A percentile compares a stretch with the other conserved stretches of the same genome.
phyloP scores from a whole-genome alignment of 1,284 basidiomycete species.

The Irpex sp. region DNA sequence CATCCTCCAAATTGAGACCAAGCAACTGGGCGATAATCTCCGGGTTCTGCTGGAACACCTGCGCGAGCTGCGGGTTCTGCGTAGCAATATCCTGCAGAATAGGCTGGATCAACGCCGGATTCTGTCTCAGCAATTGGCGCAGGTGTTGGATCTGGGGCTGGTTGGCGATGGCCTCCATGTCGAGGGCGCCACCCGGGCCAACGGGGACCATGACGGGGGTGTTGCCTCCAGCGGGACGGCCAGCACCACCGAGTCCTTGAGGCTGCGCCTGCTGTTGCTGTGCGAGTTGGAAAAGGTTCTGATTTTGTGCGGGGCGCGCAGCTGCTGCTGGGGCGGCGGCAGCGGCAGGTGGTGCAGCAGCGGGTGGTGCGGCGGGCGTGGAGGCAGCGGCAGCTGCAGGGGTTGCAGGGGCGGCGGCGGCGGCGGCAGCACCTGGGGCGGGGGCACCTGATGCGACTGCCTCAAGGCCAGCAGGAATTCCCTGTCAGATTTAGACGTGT shows the following conservation, averaged over 20 bases:
- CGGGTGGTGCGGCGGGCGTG: not conserved
- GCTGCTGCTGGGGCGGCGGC: constrained; percentile 36
- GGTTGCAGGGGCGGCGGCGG: constrained; percentile 51
- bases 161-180: constrained; percentile 51
- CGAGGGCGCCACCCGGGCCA: constrained; percentile 36
- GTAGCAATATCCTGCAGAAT: constrained; percentile 80
- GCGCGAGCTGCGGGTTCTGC: constrained; percentile 73
- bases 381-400: constrained; percentile 41
- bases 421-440: constrained; percentile 28
- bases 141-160: constrained; percentile 66
- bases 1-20: constrained; percentile 40
- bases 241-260: constrained; percentile 25
- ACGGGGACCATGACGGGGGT: constrained; percentile 20
- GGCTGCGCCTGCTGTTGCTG: constrained; percentile 53
- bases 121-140: constrained; percentile 67
- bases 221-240: constrained; percentile 18
- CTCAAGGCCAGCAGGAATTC: constrained; percentile 76
- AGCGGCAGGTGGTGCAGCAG: constrained; percentile 30
- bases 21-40: constrained; percentile 67
- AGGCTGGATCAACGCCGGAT: constrained; percentile 77
- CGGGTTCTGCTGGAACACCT: constrained; percentile 66
- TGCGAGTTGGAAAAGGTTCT: constrained; percentile 82
- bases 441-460: constrained; percentile 34
- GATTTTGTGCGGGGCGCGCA: constrained; percentile 28
- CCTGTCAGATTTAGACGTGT: constrained; percentile 39